phyloP scores from a whole-genome alignment of 306 rosid species.

The Vicia faba region DNA sequence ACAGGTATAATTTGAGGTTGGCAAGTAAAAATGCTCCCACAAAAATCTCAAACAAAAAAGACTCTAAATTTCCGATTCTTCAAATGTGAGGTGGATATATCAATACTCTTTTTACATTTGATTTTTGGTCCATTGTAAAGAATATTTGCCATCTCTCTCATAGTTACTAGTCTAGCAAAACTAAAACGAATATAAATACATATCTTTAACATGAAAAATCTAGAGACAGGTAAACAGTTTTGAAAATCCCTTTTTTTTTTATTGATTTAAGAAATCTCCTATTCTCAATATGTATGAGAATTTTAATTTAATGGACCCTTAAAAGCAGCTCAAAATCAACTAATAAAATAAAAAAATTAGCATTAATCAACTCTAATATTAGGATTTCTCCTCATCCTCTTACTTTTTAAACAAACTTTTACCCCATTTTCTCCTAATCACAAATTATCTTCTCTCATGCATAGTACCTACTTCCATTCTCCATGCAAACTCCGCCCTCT shows the following conservation, averaged over 20 bases:
- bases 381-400: not conserved
- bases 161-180: not conserved
- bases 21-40: too few relatives aligned
- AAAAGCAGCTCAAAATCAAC: slow-evolving; percentile 13
- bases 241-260: not conserved
- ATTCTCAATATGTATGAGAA: not conserved
- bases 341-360: not conserved
- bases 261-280: not conserved
- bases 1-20: too few relatives aligned
- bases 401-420: slow-evolving; percentile 12
- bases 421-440: slow-evolving; percentile 35
- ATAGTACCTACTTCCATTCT: slow-evolving; percentile 25
- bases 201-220: not conserved
- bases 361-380: slow-evolving; percentile 22
- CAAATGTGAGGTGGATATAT: not conserved
- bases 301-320: slow-evolving; percentile 20
- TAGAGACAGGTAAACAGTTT: not conserved
- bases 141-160: not conserved
- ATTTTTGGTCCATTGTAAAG: not conserved
- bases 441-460: slow-evolving; percentile 27
- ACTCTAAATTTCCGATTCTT: not conserved
- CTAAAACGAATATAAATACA: not conserved
- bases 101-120: not conserved
- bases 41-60: too few relatives aligned
- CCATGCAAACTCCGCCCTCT: slow-evolving; percentile 33